Conservation (phyloP, 164 flowering plant species). For the Litsea cubeba region DNA sequence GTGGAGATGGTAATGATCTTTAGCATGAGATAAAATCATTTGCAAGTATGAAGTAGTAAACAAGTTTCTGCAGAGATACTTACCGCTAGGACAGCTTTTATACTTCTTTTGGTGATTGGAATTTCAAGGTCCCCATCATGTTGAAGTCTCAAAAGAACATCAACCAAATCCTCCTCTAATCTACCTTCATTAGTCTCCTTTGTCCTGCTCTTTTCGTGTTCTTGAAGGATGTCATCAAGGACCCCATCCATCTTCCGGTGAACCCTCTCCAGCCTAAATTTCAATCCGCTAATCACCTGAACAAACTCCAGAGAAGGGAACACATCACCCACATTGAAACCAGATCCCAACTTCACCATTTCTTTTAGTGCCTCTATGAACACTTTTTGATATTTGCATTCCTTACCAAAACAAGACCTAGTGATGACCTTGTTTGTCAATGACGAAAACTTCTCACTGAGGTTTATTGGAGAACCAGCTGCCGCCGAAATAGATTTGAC, state of each 20-base stretch:
- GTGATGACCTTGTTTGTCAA: constrained; percentile 14
- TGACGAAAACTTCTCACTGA: constrained; percentile 14
- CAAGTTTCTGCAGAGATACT: not conserved
- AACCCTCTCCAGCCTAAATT: not conserved
- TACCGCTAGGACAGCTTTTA: constrained; percentile 2
- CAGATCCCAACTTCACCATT: not conserved
- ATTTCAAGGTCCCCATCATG: constrained; percentile 8
- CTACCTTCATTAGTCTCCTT: not conserved
- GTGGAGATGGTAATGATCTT: not conserved
- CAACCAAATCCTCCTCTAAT: constrained; percentile 9
- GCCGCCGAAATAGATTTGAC: constrained; percentile 8
- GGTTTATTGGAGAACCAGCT: constrained; percentile 12
- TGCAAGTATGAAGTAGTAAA: too few relatives aligned
- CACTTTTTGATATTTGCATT: constrained; percentile 13
- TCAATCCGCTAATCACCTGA: not conserved
- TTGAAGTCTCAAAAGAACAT: constrained; percentile 11
- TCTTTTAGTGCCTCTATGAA: constrained; percentile 11
- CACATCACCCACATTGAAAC: constrained; percentile 7
- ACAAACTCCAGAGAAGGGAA: constrained; percentile 5
- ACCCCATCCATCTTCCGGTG: not conserved
- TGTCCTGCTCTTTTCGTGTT: not conserved
- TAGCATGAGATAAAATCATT: not conserved
- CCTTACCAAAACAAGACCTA: constrained; percentile 22
- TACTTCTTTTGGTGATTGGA: constrained; percentile 1
- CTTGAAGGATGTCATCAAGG: not conserved